Base-by-base conservation (phyloP, 2,329 filamentous ascomycete species). In the Hypoxylon sp. region DNA sequence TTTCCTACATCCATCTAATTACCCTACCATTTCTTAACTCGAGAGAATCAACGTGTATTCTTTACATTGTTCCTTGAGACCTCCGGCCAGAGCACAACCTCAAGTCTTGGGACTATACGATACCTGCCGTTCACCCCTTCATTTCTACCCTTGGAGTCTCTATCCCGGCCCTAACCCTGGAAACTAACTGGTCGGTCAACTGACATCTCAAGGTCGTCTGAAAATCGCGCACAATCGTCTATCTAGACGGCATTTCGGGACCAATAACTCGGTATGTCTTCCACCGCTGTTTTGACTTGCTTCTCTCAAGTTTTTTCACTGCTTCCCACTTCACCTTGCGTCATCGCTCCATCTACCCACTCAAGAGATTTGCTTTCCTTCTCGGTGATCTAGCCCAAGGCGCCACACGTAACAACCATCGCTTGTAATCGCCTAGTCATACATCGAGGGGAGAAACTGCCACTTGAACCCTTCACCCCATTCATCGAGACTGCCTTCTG, bases 241-340 rank as follows among this genome's bases (percentile, higher is more conserved):
- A 45, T 19, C 14, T 17, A 32, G 38, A 45, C n/a, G 28, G 6
- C 25, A 32, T 25, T 5, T 25, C 7, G 5, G 11, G 46, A 13
- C 11, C 17, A 21, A 10, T 23, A 7, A 56, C 19, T 34, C 38
- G n/a, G 53, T 56, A 46, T 34, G 53, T 56, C 13, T 14, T 4
- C 14, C 25, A 7, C 0, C 25, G 19, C 14, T 14, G 7, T 10
- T 28, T 11, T 2, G 14, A 17, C 5, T 4, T 7, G 14, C 14
- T 30, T 10, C 30, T 32, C 25, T 10, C 7, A 30, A 28, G 17
- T 25, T 11, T 41, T 25, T 38, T 11, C 5, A 17, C 13, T 28
- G 2, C 32, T 53, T 25, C 32, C 51, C 1, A 41, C 1, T 28
- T 53, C 21, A 2, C 30, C 23, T 53, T 28, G 36, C 21, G 14